These are phyloP conservation scores for Cylindrodendrum hubeiense DNA, from an alignment of 2,329 filamentous ascomycete species.

Conservation along the genomic window DNA sequence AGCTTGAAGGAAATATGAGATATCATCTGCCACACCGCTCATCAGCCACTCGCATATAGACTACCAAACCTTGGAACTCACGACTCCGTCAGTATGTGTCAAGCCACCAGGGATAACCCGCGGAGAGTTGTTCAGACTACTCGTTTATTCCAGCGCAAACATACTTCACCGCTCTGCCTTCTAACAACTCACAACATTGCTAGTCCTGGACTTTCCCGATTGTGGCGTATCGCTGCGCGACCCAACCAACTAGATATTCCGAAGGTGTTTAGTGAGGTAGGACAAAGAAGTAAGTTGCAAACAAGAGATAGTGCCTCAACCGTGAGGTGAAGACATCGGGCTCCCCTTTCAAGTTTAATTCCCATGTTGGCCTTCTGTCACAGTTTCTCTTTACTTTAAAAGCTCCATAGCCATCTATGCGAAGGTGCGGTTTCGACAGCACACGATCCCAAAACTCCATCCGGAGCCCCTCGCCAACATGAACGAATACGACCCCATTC, in stretches of 20 bases:
- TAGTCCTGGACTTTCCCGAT: background rate
- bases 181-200: background rate
- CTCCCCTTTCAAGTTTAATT: background rate
- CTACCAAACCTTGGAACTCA: background rate
- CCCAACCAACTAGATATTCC: background rate
- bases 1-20: background rate
- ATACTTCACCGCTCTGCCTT: background rate
- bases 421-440: background rate
- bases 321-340: background rate
- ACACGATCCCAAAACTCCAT: background rate
- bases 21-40: background rate
- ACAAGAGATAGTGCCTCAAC: background rate
- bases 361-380: background rate
- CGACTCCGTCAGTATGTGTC: background rate
- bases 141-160: background rate
- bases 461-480: slow-evolving; percentile 13
- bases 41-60: background rate
- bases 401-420: background rate
- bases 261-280: background rate
- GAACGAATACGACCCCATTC: slow-evolving; percentile 17
- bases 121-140: background rate
- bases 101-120: background rate
- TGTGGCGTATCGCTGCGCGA: background rate
- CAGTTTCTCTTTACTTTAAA: background rate
- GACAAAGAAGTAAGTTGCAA: background rate